These are phyloP conservation scores for Colletotrichum musae DNA, from an alignment of 2,329 filamentous ascomycete species.

Conservation along the genomic window DNA sequence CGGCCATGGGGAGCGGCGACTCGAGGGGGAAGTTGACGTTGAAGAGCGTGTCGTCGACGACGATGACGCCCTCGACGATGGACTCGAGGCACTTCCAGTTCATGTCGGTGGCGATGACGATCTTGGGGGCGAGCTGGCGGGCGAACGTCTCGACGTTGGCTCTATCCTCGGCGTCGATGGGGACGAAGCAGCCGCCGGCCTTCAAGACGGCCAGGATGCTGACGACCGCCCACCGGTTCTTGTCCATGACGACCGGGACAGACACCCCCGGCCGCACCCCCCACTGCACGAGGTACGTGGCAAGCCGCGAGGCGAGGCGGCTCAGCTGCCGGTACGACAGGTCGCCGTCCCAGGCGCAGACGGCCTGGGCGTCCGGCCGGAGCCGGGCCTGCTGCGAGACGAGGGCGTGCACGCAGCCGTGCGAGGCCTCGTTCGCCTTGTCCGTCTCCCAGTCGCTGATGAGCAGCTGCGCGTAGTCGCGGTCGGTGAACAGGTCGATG, in stretches of 20 bases:
- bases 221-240: conserved; percentile 77
- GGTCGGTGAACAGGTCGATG: conserved; percentile 68
- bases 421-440: conserved; percentile 53
- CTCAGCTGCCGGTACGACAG: conserved; percentile 59
- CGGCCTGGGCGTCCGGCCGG: conserved; percentile 56
- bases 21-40: conserved; percentile 37
- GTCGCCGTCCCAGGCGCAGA: conserved; percentile 62
- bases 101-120: conserved; percentile 62
- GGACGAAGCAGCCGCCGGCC: conserved; percentile 65
- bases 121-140: conserved; percentile 57
- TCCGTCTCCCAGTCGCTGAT: conserved; percentile 64
- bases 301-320: conserved; percentile 54
- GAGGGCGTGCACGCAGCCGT: conserved; percentile 60
- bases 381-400: conserved; percentile 57
- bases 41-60: conserved; percentile 59
- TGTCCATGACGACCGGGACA: conserved; percentile 78
- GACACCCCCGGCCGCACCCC: conserved; percentile 68
- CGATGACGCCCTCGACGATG: conserved; percentile 57
- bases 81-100: conserved; percentile 56
- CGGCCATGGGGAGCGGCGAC: conserved; percentile 51
- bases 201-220: conserved; percentile 79
- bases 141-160: conserved; percentile 59
- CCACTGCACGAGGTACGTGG: conserved; percentile 62
- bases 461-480: conserved; percentile 68
- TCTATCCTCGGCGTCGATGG: conserved; percentile 62